Evolutionary conservation across 305 asterid species (phyloP).

Genomic region (Fraxinus platypoda): DNA sequence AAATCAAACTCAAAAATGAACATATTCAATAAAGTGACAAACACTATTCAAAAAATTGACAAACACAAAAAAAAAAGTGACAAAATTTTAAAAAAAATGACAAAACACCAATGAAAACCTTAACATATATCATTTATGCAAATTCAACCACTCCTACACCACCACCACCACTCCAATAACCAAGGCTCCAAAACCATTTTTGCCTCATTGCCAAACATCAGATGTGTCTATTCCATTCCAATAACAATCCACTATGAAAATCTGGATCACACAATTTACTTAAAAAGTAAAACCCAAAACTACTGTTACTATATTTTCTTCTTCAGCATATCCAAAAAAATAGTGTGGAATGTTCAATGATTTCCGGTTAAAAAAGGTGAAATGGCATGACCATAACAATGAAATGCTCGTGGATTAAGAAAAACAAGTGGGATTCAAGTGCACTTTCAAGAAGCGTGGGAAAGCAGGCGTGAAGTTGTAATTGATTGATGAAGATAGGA

Average conservation of each 20-base stretch:
- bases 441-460: constrained; percentile 14
- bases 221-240: background rate
- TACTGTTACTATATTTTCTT: background rate
- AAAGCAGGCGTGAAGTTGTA: constrained; percentile 19
- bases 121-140: too few relatives aligned
- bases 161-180: constrained; percentile 29
- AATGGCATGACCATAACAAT: background rate
- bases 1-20: too few relatives aligned
- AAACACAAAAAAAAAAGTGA: too few relatives aligned
- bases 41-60: too few relatives aligned
- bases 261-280: background rate
- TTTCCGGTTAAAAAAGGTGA: background rate
- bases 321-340: background rate
- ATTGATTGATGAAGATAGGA: constrained; percentile 27
- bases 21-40: too few relatives aligned
- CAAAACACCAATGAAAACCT: too few relatives aligned
- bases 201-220: constrained; percentile 5
- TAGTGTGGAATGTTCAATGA: background rate
- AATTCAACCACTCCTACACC: too few relatives aligned
- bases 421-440: background rate
- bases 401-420: background rate
- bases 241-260: background rate
- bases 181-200: constrained; percentile 93
- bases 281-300: background rate
- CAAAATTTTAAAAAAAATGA: too few relatives aligned